These are phyloP conservation scores for Citrus medica DNA, from an alignment of 345 rosid genomes.

Conservation along the genomic window DNA sequence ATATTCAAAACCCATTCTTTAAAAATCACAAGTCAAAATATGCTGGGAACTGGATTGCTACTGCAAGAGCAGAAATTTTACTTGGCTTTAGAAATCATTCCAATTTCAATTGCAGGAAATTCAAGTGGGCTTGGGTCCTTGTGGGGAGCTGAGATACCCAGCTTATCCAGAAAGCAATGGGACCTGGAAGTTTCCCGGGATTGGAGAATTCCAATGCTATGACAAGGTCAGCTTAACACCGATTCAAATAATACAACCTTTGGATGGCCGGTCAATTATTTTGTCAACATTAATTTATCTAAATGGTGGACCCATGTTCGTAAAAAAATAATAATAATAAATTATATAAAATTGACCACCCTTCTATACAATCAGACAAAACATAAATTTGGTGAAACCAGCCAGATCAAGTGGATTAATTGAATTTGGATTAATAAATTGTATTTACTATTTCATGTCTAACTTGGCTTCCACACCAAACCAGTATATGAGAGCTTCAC, in stretches of 20 bases:
- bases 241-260: background rate
- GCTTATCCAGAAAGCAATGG: constrained; percentile 95
- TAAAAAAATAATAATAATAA: too few relatives aligned
- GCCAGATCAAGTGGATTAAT: background rate
- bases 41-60: background rate
- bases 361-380: background rate
- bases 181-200: constrained; percentile 91
- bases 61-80: background rate
- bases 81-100: background rate
- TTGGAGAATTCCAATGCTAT: constrained; percentile 97
- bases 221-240: constrained; percentile 61
- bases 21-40: background rate
- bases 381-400: background rate
- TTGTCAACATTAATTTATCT: background rate
- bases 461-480: constrained; percentile 19
- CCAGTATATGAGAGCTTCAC: constrained; percentile 92
- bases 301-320: too few relatives aligned
- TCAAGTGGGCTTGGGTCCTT: constrained; percentile 98
- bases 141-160: constrained; percentile 93
- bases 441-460: constrained; percentile 5
- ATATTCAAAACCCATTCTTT: background rate
- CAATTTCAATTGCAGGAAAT: constrained; percentile 61
- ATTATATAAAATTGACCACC: background rate
- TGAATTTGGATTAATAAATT: background rate
- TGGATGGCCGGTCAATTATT: background rate